phyloP scores from a whole-genome alignment of 352 stramenopile genomes.

The Phytophthora kernoviae region DNA sequence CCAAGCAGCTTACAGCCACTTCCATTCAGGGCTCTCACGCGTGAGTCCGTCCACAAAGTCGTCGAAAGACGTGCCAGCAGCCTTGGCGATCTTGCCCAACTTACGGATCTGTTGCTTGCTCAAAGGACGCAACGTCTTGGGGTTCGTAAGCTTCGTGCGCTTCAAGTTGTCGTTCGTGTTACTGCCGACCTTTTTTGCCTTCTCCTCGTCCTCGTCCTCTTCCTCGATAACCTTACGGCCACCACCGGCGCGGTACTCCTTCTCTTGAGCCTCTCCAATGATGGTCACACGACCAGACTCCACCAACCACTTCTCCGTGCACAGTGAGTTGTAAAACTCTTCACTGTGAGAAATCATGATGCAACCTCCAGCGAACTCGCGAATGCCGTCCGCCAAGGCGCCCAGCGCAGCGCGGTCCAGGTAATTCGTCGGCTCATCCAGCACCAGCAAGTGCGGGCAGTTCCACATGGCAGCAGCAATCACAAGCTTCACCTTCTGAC shows the following conservation, averaged over 20 bases:
- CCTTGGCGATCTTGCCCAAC: conserved; percentile 30
- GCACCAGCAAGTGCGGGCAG: conserved; percentile 86
- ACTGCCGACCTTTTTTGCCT: conserved; percentile 44
- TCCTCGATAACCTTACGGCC: conserved; percentile 72
- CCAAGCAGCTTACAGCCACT: conserved; percentile 58
- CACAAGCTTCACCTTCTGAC: conserved; percentile 85
- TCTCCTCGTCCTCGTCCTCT: conserved; percentile 51
- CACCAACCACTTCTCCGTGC: conserved; percentile 78
- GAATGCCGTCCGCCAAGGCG: conserved; percentile 68
- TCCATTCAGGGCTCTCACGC: conserved; percentile 69
- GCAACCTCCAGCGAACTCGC: conserved; percentile 66
- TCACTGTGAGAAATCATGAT: conserved; percentile 87
- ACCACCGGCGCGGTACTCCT: conserved; percentile 67
- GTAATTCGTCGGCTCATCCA: conserved; percentile 91
- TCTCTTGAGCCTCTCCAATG: conserved; percentile 74
- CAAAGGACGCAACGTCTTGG: conserved; percentile 71
- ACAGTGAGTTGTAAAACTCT: conserved; percentile 86
- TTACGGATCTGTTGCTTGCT: conserved; percentile 49
- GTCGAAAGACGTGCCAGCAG: conserved; percentile 63
- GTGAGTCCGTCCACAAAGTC: conserved; percentile 64
- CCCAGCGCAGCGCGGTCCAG: conserved; percentile 73
- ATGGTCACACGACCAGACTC: conserved; percentile 69
- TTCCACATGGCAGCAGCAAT: conserved; percentile 83
- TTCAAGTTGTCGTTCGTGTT: conserved; percentile 60
- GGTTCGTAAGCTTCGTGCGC: conserved; percentile 72